Conservation (phyloP, 2,329 filamentous ascomycete genomes). For the Ophiostoma piceae region DNA sequence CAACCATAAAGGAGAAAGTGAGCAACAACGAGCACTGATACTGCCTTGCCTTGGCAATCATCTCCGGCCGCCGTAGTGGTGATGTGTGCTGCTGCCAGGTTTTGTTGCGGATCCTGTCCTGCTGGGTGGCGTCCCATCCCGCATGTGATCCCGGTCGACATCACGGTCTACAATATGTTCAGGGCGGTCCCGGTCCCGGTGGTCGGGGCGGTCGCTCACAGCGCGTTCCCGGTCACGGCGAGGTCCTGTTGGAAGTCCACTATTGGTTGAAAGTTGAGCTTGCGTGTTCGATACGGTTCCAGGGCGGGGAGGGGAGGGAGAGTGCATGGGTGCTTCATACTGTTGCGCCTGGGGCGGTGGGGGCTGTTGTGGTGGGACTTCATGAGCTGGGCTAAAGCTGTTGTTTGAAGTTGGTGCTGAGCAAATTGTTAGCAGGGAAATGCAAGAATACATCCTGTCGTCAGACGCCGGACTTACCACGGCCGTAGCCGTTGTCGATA, state of each 20-base stretch:
- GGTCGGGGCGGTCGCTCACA: constrained; percentile 6
- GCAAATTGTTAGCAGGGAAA: constrained; percentile 28
- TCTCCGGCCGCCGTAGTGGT: constrained; percentile 23
- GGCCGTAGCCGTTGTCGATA: constrained; percentile 25
- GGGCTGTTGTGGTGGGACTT: constrained; percentile 22
- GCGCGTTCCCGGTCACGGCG: constrained; percentile 21
- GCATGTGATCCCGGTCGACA: constrained; percentile 23
- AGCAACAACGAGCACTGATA: not conserved
- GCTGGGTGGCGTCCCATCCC: constrained; percentile 25
- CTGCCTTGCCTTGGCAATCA: constrained; percentile 2
- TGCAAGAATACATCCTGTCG: constrained; percentile 34
- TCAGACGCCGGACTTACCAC: constrained; percentile 28
- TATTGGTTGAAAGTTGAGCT: constrained; percentile 26
- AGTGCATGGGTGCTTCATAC: constrained; percentile 40
- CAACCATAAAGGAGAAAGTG: not conserved
- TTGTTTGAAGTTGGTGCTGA: constrained; percentile 40
- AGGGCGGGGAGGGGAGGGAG: constrained; percentile 24
- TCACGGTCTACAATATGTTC: constrained; percentile 22
- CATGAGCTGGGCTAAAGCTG: constrained; percentile 41
- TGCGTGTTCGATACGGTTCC: constrained; percentile 22
- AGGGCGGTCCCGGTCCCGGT: constrained; percentile 19
- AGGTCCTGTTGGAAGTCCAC: constrained; percentile 21
- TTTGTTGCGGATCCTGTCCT: constrained; percentile 23
- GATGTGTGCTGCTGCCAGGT: constrained; percentile 8
- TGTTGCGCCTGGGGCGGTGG: constrained; percentile 35